These are phyloP conservation scores for Suillus occidentalis DNA, from an alignment of 768 basidiomycete genomes.

Conservation along the genomic window DNA sequence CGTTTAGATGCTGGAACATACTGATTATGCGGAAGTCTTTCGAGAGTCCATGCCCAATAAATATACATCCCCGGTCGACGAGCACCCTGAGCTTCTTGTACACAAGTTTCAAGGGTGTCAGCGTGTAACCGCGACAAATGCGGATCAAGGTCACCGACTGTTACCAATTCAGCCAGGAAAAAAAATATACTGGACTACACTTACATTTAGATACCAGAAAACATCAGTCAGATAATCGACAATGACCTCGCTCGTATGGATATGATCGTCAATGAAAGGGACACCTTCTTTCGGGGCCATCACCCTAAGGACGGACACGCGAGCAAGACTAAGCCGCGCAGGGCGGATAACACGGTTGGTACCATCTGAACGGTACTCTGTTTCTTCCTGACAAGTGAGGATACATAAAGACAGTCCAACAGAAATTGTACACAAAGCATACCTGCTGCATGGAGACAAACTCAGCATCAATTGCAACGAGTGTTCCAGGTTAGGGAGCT, in stretches of 20 bases:
- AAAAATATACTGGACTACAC: slow-evolving; percentile 26
- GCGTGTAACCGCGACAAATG: slow-evolving; percentile 76
- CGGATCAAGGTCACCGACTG: slow-evolving; percentile 93
- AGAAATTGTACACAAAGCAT: slow-evolving; percentile 8
- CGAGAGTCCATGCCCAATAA: slow-evolving; percentile 94
- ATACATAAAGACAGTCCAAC: not conserved
- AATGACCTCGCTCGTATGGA: slow-evolving; percentile 92
- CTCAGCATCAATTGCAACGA: slow-evolving; percentile 96
- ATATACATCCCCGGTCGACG: slow-evolving; percentile 93
- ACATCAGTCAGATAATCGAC: slow-evolving; percentile 98
- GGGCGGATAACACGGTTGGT: slow-evolving; percentile 91
- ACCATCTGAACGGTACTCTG: slow-evolving; percentile 92
- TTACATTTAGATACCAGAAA: slow-evolving; percentile 92
- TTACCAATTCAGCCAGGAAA: slow-evolving; percentile 10
- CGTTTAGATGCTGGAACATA: slow-evolving; percentile 39
- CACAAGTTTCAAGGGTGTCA: slow-evolving; percentile 95
- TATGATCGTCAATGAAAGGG: slow-evolving; percentile 98
- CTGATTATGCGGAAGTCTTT: slow-evolving; percentile 99
- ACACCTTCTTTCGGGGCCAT: slow-evolving; percentile 75
- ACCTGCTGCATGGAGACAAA: slow-evolving; percentile 98
- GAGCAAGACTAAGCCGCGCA: slow-evolving; percentile 86
- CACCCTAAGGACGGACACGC: slow-evolving; percentile 90
- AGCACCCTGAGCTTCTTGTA: slow-evolving; percentile 95
- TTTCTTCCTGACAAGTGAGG: slow-evolving; percentile 70
- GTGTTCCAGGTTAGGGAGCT: slow-evolving; percentile 84